These are phyloP conservation scores for Syzygium aromaticum DNA, from an alignment of 345 rosid genomes.

Conservation along the genomic window DNA sequence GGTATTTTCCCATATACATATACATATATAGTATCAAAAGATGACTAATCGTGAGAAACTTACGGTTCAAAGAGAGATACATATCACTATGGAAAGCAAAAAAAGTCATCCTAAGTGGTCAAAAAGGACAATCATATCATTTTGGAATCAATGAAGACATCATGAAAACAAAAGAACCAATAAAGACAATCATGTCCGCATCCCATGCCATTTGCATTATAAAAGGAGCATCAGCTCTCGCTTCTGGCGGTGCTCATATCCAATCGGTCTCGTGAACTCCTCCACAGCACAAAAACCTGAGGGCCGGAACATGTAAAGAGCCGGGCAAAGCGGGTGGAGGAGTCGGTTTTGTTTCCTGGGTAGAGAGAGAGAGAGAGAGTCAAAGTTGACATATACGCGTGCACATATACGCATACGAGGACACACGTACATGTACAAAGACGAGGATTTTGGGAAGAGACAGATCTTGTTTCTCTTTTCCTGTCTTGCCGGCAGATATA, in stretches of 20 bases:
- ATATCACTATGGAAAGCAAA: background rate
- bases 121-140: background rate
- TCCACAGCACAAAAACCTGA: background rate
- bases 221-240: background rate
- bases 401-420: background rate
- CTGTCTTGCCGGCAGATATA: background rate
- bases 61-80: background rate
- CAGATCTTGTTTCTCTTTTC: accelerated
- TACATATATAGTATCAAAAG: no score
- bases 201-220: background rate
- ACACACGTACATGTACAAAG: background rate
- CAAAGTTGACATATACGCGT: background rate
- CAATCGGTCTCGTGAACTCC: background rate
- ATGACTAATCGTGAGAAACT: no score
- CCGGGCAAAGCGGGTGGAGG: no score
- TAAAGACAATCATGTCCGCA: background rate
- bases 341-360: no score
- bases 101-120: background rate
- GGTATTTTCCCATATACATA: background rate
- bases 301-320: no score
- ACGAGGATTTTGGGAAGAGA: background rate
- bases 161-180: background rate
- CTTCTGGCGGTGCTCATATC: background rate
- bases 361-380: background rate
- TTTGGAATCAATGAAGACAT: background rate